Evolutionary conservation across 2,329 filamentous ascomycete species (phyloP).

Genomic region (Penicillium griseofulvum): DNA sequence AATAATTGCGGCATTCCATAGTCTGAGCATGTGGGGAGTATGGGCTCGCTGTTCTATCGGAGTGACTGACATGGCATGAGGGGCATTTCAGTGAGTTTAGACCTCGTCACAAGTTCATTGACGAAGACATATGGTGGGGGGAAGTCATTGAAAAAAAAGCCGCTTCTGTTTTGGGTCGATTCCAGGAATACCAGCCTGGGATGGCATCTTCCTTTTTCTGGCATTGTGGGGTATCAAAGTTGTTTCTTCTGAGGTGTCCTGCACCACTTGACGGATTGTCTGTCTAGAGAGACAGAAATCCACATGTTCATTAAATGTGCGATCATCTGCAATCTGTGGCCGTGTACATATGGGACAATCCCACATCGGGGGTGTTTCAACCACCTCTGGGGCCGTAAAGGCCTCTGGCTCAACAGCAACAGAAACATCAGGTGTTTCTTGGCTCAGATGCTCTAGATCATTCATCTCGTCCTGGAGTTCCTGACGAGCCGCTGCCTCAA

Average conservation of each 20-base stretch:
- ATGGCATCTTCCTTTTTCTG: conserved; percentile 38
- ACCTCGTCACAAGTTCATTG: background rate
- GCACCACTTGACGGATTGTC: conserved; percentile 80
- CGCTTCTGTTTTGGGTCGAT: conserved; percentile 35
- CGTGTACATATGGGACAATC: conserved; percentile 83
- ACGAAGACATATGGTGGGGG: background rate
- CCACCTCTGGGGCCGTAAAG: background rate
- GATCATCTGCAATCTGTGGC: conserved; percentile 72
- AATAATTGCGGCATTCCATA: background rate
- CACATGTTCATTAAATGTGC: conserved; percentile 83
- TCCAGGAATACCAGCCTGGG: conserved; percentile 12
- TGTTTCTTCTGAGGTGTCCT: conserved; percentile 43
- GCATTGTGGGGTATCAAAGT: conserved; percentile 1
- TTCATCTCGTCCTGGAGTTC: conserved; percentile 61
- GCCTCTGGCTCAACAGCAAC: conserved; percentile 22
- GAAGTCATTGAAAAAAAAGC: conserved; percentile 35
- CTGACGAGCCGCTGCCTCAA: conserved; percentile 60
- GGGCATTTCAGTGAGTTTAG: background rate
- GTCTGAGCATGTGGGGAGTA: background rate
- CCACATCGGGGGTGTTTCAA: conserved; percentile 59
- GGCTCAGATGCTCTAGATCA: conserved; percentile 61
- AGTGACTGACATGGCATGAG: too few species aligned
- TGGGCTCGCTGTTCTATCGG: background rate
- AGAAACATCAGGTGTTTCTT: conserved; percentile 44
- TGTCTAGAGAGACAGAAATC: conserved; percentile 84